Conservation (phyloP, 73 alveolate species). For the Paramecium primaurelia region DNA sequence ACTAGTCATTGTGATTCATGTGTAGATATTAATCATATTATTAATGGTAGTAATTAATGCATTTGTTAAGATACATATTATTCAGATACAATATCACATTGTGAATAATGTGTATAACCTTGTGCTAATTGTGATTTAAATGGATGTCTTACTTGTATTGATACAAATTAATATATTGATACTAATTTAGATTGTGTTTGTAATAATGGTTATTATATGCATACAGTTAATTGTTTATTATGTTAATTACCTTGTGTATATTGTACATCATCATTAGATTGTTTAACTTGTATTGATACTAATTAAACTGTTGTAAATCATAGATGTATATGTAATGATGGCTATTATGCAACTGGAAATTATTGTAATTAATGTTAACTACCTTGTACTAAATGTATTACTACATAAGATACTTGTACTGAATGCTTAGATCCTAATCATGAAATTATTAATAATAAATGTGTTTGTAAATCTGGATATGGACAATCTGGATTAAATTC, state of each 20-base stretch:
- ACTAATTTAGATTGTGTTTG: neutral
- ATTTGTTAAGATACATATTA: neutral
- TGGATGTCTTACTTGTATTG: neutral
- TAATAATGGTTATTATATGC: neutral
- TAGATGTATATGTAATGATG: neutral
- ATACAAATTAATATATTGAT: neutral
- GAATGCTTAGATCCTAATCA: neutral
- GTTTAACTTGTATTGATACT: neutral
- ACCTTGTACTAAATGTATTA: neutral
- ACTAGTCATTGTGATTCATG: neutral
- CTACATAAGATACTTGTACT: neutral
- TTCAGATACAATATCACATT: neutral
- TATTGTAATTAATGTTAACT: neutral
- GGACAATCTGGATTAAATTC: neutral
- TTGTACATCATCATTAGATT: neutral
- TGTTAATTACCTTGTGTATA: neutral
- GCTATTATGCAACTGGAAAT: neutral
- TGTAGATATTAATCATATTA: neutral
- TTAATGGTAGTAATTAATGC: neutral
- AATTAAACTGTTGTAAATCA: neutral
- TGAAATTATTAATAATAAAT: neutral
- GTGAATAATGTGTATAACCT: neutral
- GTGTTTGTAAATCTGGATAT: slow-evolving; percentile 11
- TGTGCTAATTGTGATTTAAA: neutral
- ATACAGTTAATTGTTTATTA: neutral